phyloP scores from a whole-genome alignment of 208 protist species.

The Leishmania martiniquensis region DNA sequence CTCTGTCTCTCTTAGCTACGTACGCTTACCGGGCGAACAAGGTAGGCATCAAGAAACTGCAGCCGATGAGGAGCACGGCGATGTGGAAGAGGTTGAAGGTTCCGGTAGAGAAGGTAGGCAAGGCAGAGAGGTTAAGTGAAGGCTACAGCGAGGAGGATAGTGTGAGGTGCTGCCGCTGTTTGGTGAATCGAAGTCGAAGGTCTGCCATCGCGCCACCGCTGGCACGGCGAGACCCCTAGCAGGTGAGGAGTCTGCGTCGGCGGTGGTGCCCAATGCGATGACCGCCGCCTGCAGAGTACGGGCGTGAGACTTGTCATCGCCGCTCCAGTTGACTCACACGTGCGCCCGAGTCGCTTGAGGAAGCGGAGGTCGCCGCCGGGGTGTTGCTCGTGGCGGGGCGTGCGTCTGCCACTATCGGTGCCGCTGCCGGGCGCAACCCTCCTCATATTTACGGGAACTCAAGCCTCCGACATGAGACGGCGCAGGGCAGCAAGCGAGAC shows the following conservation, averaged over 20 bases:
- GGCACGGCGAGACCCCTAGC: not conserved
- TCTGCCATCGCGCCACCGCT: not conserved
- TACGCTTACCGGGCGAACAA: not conserved
- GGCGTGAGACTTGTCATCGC: not conserved
- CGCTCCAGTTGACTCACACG: not conserved
- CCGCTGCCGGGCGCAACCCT: not conserved
- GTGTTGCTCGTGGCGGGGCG: not conserved
- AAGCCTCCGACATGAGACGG: slow-evolving; percentile 25
- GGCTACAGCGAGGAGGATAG: not conserved
- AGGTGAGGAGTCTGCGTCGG: not conserved
- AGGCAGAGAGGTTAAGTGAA: not conserved
- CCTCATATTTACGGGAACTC: slow-evolving; percentile 7
- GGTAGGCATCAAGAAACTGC: not conserved
- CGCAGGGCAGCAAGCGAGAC: slow-evolving; percentile 25
- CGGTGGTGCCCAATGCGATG: not conserved
- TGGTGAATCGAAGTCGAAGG: not conserved
- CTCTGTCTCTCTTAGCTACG: not conserved
- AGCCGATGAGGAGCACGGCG: not conserved
- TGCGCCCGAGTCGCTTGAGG: not conserved
- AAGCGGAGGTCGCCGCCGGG: not conserved
- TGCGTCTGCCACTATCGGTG: not conserved
- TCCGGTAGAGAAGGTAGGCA: not conserved
- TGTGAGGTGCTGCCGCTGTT: not conserved
- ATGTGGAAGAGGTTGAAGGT: not conserved
- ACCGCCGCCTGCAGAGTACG: not conserved